Evolutionary conservation across 345 rosid genomes (phyloP), one percentile per base, ranked within the genome.

Genomic region (Durio zibethinus): DNA sequence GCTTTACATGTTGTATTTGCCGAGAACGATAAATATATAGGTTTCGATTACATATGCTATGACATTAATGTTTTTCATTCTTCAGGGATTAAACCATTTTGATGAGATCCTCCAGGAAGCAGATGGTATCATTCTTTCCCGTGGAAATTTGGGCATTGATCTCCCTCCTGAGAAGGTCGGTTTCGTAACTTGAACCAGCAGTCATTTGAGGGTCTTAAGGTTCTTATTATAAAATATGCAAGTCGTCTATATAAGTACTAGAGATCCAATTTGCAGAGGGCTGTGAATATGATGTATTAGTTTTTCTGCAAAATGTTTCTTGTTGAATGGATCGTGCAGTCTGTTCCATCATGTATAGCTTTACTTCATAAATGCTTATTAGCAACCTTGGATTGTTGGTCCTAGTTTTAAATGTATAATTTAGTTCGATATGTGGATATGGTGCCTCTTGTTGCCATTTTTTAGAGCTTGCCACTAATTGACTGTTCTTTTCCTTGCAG

Each of bases 21-120:
- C 52, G 57, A 42, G 21, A 74, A 69, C 9, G 16, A 56, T 61
- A 29, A 33, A 5, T 76, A 42, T 71, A 62, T 38, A 23, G 48
- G 36, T 52, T 42, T 43, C 16, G 18, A 38, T 50, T 20, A 12
- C 72, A 48, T 4, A 76, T 45, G 14, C 11, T 67, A 10, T 76
- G 54, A 6, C 38, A 42, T 43, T 48, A 50, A 16, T 40, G 50
- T 27, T 57, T 36, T 79, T 70, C 29, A 10, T 42, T 72, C 42
- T 74, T 31, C 73, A 96, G 99, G 99, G 99, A 63, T 84, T 93
- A 76, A 90, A 89, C 73, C 98, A 96, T 84, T 96, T 96, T 78
- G 99, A 96, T 82, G 99, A 96, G 87, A 96, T 96, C 84, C 91
- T 96, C 77, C 93, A 89, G 91, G 99, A 88, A 89, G 98, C 99